phyloP scores from a whole-genome alignment of 2,329 filamentous ascomycete species.

The Aspergillus carbonarius region DNA sequence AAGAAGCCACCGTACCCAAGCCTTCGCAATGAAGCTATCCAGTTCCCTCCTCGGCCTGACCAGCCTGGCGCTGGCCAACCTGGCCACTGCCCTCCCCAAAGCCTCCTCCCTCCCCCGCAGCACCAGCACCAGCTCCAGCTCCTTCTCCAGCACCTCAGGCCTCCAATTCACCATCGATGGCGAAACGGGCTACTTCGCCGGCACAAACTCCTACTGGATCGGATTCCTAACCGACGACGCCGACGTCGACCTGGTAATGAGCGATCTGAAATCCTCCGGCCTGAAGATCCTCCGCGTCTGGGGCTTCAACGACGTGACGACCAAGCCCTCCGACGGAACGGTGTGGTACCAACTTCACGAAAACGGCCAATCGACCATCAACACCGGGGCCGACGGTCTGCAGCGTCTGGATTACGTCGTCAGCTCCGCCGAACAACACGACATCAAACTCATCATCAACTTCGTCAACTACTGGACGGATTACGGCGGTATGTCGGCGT shows the following conservation, averaged over 20 bases:
- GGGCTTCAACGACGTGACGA: conserved; percentile 54
- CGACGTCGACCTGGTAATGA: conserved; percentile 48
- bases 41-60: conserved; percentile 15
- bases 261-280: conserved; percentile 36
- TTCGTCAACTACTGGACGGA: conserved; percentile 68
- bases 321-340: conserved; percentile 40
- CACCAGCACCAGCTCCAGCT: neutral
- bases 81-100: conserved; percentile 17
- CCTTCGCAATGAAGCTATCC: conserved; percentile 19
- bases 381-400: conserved; percentile 62
- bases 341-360: conserved; percentile 48
- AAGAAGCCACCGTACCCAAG: too few species aligned
- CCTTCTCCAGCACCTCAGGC: conserved; percentile 26
- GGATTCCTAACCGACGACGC: conserved; percentile 49
- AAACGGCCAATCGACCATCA: conserved; percentile 52
- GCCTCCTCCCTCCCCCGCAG: neutral
- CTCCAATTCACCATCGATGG: conserved; percentile 42
- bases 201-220: conserved; percentile 56
- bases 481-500: conserved; percentile 64
- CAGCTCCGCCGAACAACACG: conserved; percentile 56
- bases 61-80: conserved; percentile 22
- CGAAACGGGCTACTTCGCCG: conserved; percentile 46
- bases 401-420: conserved; percentile 66
- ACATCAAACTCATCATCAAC: conserved; percentile 60
- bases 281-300: conserved; percentile 54